Conservation (phyloP, 306 rosid genomes). For the Corylus americana region DNA sequence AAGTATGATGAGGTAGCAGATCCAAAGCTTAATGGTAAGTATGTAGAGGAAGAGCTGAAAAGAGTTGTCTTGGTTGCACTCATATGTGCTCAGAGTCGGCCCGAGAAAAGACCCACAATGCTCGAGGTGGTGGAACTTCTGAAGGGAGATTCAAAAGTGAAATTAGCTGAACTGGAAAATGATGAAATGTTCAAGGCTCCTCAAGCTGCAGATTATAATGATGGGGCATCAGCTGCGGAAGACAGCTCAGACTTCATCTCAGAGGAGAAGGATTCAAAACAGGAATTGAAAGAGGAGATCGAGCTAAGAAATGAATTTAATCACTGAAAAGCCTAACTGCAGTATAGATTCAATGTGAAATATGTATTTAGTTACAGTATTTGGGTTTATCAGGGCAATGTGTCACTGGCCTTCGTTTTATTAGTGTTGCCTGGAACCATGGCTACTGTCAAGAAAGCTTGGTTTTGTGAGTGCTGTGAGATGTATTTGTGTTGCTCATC, state of each 20-base stretch:
- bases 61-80: conserved; percentile 74
- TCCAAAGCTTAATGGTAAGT: conserved; percentile 76
- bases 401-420: conserved; percentile 36
- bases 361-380: background rate
- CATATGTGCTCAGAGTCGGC: conserved; percentile 57
- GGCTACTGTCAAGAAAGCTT: conserved; percentile 7
- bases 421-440: conserved; percentile 10
- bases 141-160: conserved; percentile 77
- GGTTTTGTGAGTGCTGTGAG: conserved; percentile 24
- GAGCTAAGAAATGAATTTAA: conserved; percentile 29
- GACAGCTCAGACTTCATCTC: conserved; percentile 72
- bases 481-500: conserved; percentile 14
- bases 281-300: conserved; percentile 38
- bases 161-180: conserved; percentile 55
- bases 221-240: conserved; percentile 51
- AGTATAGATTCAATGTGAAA: background rate
- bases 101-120: conserved; percentile 85
- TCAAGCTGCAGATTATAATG: conserved; percentile 30
- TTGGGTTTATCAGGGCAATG: conserved; percentile 17
- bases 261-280: conserved; percentile 59
- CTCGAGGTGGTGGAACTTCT: conserved; percentile 77
- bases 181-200: conserved; percentile 62
- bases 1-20: conserved; percentile 69
- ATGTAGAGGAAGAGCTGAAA: conserved; percentile 74
- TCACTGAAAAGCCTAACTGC: conserved; percentile 2